phyloP scores from a whole-genome alignment of 768 basidiomycete genomes.

The Imleria badia region DNA sequence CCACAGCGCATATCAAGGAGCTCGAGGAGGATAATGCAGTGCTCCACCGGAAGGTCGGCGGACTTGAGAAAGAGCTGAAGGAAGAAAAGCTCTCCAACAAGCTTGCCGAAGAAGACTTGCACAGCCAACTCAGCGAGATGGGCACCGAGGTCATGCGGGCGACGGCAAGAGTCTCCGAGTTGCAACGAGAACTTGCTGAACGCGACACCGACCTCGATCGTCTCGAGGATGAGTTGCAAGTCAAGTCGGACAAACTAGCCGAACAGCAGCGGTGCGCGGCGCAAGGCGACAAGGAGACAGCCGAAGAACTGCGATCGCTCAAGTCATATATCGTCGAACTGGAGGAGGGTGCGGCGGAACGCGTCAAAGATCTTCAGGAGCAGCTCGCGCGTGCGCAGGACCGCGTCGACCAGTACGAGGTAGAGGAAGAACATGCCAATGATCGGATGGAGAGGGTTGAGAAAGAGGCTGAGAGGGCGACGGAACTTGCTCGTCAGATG shows the following conservation, averaged over 20 bases:
- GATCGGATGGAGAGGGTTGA: slow-evolving; percentile 53
- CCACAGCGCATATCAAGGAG: slow-evolving; percentile 56
- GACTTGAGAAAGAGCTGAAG: slow-evolving; percentile 56
- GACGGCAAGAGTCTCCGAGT: slow-evolving; percentile 36
- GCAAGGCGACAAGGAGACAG: slow-evolving; percentile 23
- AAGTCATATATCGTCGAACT: slow-evolving; percentile 57
- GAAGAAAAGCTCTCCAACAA: slow-evolving; percentile 48
- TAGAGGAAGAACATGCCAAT: slow-evolving; percentile 46
- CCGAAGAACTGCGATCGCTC: slow-evolving; percentile 37
- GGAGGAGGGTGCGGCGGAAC: slow-evolving; percentile 55
- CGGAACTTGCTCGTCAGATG: slow-evolving; percentile 62
- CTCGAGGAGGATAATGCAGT: slow-evolving; percentile 60
- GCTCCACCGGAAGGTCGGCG: slow-evolving; percentile 51
- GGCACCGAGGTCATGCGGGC: slow-evolving; percentile 30
- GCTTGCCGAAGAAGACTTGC: slow-evolving; percentile 40
- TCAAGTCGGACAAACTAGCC: slow-evolving; percentile 26
- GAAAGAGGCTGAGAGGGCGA: slow-evolving; percentile 49
- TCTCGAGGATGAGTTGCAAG: slow-evolving; percentile 46
- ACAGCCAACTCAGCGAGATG: slow-evolving; percentile 33
- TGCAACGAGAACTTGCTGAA: slow-evolving; percentile 47
- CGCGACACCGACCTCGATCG: slow-evolving; percentile 32
- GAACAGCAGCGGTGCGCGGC: slow-evolving; percentile 28
- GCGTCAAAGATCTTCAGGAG: slow-evolving; percentile 54
- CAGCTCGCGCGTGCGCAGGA: slow-evolving; percentile 50
- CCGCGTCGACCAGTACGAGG: slow-evolving; percentile 42